Evolutionary conservation across 2,329 filamentous ascomycete genomes (phyloP).

Genomic region (Lecanicillium sp.): DNA sequence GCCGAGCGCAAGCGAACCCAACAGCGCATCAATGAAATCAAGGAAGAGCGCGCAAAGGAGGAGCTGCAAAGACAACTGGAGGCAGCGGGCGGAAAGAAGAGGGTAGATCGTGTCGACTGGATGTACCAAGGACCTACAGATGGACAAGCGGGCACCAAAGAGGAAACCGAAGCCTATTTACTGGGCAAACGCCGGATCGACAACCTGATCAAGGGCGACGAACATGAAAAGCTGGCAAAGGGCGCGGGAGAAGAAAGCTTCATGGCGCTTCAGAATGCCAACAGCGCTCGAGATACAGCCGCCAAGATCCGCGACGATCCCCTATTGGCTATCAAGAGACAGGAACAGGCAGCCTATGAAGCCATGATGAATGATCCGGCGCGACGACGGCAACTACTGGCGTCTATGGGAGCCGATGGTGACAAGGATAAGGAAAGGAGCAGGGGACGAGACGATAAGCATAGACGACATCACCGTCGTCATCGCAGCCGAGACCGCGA

Average conservation of each 20-base stretch:
- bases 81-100: conserved; percentile 73
- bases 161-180: conserved; percentile 90
- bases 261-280: conserved; percentile 59
- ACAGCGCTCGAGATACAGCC: conserved; percentile 70
- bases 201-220: conserved; percentile 67
- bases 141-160: conserved; percentile 66
- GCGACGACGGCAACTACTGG: conserved; percentile 59
- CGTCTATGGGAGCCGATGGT: conserved; percentile 50
- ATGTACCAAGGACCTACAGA: conserved; percentile 89
- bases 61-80: conserved; percentile 88
- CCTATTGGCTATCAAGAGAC: conserved; percentile 83
- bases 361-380: conserved; percentile 72
- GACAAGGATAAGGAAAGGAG: conserved; percentile 36
- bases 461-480: conserved; percentile 35
- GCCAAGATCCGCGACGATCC: conserved; percentile 87
- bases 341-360: conserved; percentile 76
- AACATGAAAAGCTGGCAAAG: conserved; percentile 76
- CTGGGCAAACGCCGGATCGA: conserved; percentile 91
- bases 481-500: conserved; percentile 35
- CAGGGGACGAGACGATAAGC: conserved; percentile 25
- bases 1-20: conserved; percentile 93
- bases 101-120: conserved; percentile 85
- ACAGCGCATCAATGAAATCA: conserved; percentile 84
- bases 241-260: conserved; percentile 52
- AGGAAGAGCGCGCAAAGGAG: conserved; percentile 87